Conservation (phyloP, 805 yeast genomes). For the Yarrowia deformans region DNA sequence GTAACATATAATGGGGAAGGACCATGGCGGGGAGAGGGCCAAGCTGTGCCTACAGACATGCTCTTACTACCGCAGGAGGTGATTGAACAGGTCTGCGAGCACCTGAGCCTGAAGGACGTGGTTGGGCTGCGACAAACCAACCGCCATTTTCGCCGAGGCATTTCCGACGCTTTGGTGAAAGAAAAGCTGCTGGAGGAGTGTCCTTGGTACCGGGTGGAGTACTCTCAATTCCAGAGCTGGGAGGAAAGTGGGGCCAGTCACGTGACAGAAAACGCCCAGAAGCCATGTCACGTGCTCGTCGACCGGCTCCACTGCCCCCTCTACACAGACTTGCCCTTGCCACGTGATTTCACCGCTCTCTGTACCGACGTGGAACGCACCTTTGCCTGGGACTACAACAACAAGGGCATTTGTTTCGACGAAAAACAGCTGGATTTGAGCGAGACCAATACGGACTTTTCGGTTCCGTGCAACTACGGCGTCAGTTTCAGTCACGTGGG, state of each 20-base stretch:
- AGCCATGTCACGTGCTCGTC: background rate
- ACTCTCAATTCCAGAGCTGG: background rate
- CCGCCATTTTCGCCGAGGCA: background rate
- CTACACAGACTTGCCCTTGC: background rate
- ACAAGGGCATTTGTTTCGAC: conserved; percentile 11
- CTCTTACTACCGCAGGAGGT: background rate
- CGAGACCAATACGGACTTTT: background rate
- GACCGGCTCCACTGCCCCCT: background rate
- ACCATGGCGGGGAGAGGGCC: background rate
- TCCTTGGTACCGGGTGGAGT: background rate
- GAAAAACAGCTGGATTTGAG: conserved; percentile 5
- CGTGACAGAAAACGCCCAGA: background rate
- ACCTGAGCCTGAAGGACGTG: background rate
- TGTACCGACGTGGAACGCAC: conserved; percentile 17
- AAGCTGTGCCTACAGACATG: background rate
- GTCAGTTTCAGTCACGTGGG: background rate
- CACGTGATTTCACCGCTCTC: background rate
- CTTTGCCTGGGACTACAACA: conserved; percentile 24
- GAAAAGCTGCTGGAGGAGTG: background rate
- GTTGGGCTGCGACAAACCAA: background rate
- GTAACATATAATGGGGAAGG: background rate
- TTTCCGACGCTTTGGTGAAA: background rate
- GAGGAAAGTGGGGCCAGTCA: background rate
- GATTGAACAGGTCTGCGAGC: background rate
- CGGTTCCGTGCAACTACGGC: conserved; percentile 9